These are phyloP conservation scores for Fusarium sp. DNA, from an alignment of 2,329 filamentous ascomycete species.

Conservation along the genomic window DNA sequence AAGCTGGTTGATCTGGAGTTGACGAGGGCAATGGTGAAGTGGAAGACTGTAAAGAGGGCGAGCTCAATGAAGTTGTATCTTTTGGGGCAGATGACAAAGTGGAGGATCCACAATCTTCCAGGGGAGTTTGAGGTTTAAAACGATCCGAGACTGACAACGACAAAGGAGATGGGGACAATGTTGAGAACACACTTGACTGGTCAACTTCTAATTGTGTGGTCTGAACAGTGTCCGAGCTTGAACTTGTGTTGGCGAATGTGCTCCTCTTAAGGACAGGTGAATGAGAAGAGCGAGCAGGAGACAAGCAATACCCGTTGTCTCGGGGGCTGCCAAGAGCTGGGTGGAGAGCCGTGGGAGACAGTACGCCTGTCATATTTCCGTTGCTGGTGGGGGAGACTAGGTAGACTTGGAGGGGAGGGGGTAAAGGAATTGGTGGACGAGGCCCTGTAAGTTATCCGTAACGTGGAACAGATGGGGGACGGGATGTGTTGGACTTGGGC, in stretches of 20 bases:
- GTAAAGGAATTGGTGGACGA: constrained; percentile 26
- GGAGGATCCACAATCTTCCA: constrained; percentile 44
- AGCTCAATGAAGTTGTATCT: constrained; percentile 19
- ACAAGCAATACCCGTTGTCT: constrained; percentile 31
- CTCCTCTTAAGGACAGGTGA: constrained; percentile 35
- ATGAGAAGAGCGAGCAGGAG: constrained; percentile 32
- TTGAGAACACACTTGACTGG: constrained; percentile 3
- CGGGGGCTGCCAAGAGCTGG: constrained; percentile 58
- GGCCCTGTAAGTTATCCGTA: constrained; percentile 3
- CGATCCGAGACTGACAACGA: constrained; percentile 18
- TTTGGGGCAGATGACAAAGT: constrained; percentile 26
- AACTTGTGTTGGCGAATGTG: constrained; percentile 22
- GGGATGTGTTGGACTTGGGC: constrained; percentile 8
- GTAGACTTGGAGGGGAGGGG: constrained; percentile 23
- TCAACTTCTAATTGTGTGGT: constrained; percentile 14
- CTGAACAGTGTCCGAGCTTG: constrained; percentile 3
- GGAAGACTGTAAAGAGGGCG: constrained; percentile 6
- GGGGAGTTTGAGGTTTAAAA: constrained; percentile 33
- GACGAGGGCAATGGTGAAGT: constrained; percentile 20
- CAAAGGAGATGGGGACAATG: constrained; percentile 20
- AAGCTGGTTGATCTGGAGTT: constrained; percentile 41
- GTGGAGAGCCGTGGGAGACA: constrained; percentile 63
- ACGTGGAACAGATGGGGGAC: constrained; percentile 4
- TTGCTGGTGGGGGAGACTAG: constrained; percentile 34
- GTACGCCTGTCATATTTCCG: constrained; percentile 45